Conservation (phyloP, 2,329 filamentous ascomycete species). For the Calonectria naviculata region DNA sequence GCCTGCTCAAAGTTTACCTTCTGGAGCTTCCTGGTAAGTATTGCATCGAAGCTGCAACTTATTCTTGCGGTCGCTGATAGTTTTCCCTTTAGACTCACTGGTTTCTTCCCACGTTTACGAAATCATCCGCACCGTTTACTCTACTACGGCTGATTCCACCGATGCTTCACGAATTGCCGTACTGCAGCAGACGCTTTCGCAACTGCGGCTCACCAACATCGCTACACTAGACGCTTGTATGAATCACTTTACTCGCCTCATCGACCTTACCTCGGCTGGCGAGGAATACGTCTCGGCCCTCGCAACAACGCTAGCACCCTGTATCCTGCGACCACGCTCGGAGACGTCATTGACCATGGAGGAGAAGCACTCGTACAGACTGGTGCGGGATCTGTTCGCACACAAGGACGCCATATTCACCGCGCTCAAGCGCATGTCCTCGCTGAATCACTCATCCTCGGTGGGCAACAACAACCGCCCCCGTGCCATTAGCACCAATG, state of each 20-base stretch:
- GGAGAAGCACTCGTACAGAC: constrained; percentile 90
- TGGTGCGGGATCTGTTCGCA: constrained; percentile 90
- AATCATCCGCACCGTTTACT: constrained; percentile 97
- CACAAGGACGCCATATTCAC: constrained; percentile 97
- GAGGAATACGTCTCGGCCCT: constrained; percentile 84
- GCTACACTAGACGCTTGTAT: constrained; percentile 98
- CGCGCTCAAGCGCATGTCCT: constrained; percentile 91
- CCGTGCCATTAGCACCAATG: constrained; percentile 92
- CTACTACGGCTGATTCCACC: constrained; percentile 80
- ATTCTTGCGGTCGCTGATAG: constrained; percentile 39
- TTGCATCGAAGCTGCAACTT: neutral
- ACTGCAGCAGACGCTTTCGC: constrained; percentile 93
- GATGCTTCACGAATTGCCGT: constrained; percentile 88
- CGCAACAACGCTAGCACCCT: constrained; percentile 81
- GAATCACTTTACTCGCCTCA: constrained; percentile 96
- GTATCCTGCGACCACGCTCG: constrained; percentile 85
- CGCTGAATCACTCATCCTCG: constrained; percentile 73
- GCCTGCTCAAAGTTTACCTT: constrained; percentile 92
- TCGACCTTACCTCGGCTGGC: constrained; percentile 96
- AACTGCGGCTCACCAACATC: constrained; percentile 95
- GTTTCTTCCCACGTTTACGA: constrained; percentile 99
- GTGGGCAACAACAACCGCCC: constrained; percentile 67
- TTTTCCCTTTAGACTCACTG: constrained; percentile 77
- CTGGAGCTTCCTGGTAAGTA: constrained; percentile 89
- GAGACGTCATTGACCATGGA: constrained; percentile 95